Base-by-base conservation (phyloP, 345 rosid genomes). In the Arabis hirsuta region DNA sequence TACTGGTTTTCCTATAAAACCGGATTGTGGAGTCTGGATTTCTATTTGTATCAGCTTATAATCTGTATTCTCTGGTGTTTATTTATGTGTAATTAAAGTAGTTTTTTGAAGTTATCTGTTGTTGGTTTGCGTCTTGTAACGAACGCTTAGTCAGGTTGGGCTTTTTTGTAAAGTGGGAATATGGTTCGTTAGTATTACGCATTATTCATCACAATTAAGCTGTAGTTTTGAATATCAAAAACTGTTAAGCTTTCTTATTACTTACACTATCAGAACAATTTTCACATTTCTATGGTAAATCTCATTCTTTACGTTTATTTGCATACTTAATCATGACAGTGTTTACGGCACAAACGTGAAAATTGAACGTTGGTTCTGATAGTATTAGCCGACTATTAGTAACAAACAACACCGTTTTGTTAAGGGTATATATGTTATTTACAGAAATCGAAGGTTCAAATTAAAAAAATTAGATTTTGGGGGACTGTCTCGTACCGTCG, bases 81-180 rank as follows among this genome's bases (percentile, higher is more conserved):
- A 3, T 51, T 4, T 62, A 7, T 55, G 42, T 27, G 58, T 64
- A 73, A 3, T 38, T 55, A 54, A 24, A 26, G 34, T 64, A 73
- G 76, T 43, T 43, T 38, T 0, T 62, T 46, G 39, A 72, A 53
- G 20, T 2, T 1, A 16, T 47, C 12, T 47, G 34, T 55, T 55
- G 65, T 55, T 64, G 56, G 46, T 44, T 55, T 46, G 69, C 63
- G 69, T 44, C 55, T 72, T 72, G 69, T 72, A 62, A 13, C 32
- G 63, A 59, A 43, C 61, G 75, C 68, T 50, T 39, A 45, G n/a
- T 27, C 38, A 16, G 10, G 66, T 48, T 58, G 65, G 12, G n/a
- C 8, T 9, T 45, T 12, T 13, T 24, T 60, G 67, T 60, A 70
- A 69, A 69, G 42, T 32, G 55, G 38, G 36, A 42, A 41, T 46